phyloP scores from a whole-genome alignment of 148 eudicot species.

The Polygonum aviculare region DNA sequence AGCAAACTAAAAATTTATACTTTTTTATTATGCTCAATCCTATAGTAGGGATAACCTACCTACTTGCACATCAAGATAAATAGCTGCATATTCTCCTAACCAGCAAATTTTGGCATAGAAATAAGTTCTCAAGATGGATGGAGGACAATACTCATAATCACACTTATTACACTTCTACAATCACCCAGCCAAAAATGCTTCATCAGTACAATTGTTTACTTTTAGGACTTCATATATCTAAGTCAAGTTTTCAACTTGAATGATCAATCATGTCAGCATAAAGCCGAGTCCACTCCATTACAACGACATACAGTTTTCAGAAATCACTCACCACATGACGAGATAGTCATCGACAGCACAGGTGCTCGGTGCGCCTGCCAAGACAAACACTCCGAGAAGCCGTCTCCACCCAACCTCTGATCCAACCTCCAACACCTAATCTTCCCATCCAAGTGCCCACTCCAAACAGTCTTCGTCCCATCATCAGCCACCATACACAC shows the following conservation, averaged over 20 bases:
- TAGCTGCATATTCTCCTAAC: neutral
- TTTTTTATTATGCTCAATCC: neutral
- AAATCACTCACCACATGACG: slow-evolving; percentile 54
- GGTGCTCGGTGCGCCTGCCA: slow-evolving; percentile 92
- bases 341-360: slow-evolving; percentile 56
- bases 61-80: neutral
- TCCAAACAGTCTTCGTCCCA: slow-evolving; percentile 66
- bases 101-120: neutral
- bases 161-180: no score
- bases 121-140: neutral
- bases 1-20: neutral
- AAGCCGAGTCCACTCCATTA: neutral
- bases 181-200: neutral
- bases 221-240: neutral
- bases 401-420: slow-evolving; percentile 17
- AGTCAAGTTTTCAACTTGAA: neutral
- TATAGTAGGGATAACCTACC: neutral
- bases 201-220: neutral
- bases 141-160: neutral
- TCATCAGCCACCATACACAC: slow-evolving; percentile 53
- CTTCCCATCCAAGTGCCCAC: slow-evolving; percentile 78
- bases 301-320: neutral
- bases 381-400: slow-evolving; percentile 56
- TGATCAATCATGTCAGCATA: neutral
- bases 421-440: slow-evolving; percentile 83